Evolutionary conservation across 768 basidiomycete species (phyloP).

Genomic region (Agaricus blazei): DNA sequence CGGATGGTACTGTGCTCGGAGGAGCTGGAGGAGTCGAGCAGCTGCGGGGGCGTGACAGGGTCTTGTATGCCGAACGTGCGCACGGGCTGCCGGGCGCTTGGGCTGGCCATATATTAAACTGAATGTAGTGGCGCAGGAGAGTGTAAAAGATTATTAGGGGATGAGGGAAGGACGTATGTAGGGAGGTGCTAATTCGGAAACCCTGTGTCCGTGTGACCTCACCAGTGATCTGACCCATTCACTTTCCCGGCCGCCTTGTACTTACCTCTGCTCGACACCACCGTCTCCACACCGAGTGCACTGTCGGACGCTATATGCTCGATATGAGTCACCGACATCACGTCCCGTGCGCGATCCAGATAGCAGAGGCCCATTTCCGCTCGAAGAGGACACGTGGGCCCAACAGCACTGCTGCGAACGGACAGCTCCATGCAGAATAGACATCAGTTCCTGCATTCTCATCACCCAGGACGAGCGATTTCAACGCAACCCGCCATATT

Average conservation of each 20-base stretch:
- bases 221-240: not conserved
- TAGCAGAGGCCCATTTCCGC: not conserved
- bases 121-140: not conserved
- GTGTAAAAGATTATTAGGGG: not conserved
- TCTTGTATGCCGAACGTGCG: constrained; percentile 15
- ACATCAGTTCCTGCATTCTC: no score
- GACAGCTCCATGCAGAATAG: no score
- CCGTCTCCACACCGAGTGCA: no score
- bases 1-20: constrained; percentile 6
- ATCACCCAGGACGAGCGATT: no score
- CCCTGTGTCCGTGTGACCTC: constrained; percentile 3
- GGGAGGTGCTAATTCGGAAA: constrained; percentile 2
- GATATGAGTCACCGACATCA: no score
- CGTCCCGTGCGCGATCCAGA: not conserved
- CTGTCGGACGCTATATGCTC: no score
- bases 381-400: not conserved
- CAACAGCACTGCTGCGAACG: no score
- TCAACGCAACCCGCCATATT: no score
- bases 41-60: constrained; percentile 1
- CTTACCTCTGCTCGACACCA: no score
- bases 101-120: constrained; percentile 10
- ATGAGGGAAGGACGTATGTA: not conserved
- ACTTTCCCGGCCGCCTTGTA: no score
- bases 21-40: constrained; percentile 2
- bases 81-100: constrained; percentile 8